Percentiles rank a stretch among this genome's conserved stretches.
Conservation (phyloP, 306 rosid genomes). For the Mucuna pruriens region DNA sequence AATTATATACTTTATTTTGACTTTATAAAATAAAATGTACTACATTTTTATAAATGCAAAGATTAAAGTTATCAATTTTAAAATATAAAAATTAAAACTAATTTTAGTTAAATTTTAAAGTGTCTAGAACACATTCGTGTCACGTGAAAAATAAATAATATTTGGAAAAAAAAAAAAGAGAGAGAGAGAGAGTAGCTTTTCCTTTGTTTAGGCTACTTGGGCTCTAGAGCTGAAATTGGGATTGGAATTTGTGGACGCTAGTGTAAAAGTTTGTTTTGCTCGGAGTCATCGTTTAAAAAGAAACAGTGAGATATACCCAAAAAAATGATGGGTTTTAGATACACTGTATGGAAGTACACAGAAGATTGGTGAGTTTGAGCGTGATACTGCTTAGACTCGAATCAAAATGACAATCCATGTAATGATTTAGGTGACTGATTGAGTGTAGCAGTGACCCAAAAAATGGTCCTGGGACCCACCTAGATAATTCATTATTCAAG, state of each 20-base stretch:
- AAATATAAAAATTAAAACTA: no score
- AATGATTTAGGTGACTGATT: neutral
- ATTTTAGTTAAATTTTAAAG: no score
- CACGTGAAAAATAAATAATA: no score
- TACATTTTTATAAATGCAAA: no score
- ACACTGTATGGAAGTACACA: neutral
- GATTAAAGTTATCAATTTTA: no score
- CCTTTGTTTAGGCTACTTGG: neutral
- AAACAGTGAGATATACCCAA: neutral
- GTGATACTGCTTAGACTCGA: neutral
- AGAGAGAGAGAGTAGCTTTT: no score
- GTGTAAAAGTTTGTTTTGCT: neutral
- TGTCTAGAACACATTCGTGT: no score
- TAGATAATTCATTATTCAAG: neutral
- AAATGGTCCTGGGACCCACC: neutral
- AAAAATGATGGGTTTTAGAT: neutral
- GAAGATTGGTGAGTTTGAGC: neutral
- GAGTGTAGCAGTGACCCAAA: neutral
- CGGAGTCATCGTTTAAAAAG: neutral
- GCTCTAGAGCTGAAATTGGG: neutral
- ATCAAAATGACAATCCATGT: neutral
- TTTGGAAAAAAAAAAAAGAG: no score
- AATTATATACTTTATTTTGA: no score
- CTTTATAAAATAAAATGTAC: no score
- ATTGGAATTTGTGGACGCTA: neutral